Conservation (phyloP, 2,329 filamentous ascomycete genomes). For the Pseudogymnoascus sp. region DNA sequence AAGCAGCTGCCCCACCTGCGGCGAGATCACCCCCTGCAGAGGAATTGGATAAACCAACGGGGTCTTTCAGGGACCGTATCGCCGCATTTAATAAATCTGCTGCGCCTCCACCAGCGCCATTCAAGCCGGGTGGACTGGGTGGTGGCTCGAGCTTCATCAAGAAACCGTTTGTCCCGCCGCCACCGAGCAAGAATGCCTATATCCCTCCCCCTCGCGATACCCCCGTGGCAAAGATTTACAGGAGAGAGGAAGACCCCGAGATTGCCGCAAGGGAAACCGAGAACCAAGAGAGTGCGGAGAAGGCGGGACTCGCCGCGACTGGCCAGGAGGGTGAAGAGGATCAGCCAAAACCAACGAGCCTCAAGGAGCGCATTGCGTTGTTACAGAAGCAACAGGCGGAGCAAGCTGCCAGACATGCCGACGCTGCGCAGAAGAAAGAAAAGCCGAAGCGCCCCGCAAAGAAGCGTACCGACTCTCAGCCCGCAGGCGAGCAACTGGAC, state of each 20-base stretch:
- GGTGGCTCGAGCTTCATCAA: conserved; percentile 70
- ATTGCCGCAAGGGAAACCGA: conserved; percentile 58
- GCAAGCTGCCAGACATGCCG: conserved; percentile 73
- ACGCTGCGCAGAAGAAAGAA: conserved; percentile 71
- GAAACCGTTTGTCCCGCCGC: conserved; percentile 93
- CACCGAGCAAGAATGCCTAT: conserved; percentile 85
- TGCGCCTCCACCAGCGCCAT: conserved; percentile 78
- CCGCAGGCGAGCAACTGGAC: conserved; percentile 29
- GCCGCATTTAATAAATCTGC: conserved; percentile 92
- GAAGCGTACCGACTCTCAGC: conserved; percentile 47
- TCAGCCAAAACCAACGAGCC: conserved; percentile 79
- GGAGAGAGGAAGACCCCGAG: conserved; percentile 78
- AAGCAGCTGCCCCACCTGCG: conserved; percentile 53
- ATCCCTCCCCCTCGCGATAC: conserved; percentile 67
- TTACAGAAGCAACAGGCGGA: conserved; percentile 91
- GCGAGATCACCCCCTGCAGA: conserved; percentile 38
- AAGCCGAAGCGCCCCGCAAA: conserved; percentile 75
- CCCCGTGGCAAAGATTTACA: conserved; percentile 67
- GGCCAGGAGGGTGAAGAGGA: conserved; percentile 54
- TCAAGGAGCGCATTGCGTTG: conserved; percentile 92
- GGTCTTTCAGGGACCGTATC: conserved; percentile 89
- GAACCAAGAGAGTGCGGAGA: conserved; percentile 57
- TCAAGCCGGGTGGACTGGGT: conserved; percentile 64
- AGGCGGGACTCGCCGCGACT: conserved; percentile 48
- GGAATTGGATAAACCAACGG: conserved; percentile 64